Evolutionary conservation across 768 basidiomycete species (phyloP).

Genomic region (Phylloporus sp.): DNA sequence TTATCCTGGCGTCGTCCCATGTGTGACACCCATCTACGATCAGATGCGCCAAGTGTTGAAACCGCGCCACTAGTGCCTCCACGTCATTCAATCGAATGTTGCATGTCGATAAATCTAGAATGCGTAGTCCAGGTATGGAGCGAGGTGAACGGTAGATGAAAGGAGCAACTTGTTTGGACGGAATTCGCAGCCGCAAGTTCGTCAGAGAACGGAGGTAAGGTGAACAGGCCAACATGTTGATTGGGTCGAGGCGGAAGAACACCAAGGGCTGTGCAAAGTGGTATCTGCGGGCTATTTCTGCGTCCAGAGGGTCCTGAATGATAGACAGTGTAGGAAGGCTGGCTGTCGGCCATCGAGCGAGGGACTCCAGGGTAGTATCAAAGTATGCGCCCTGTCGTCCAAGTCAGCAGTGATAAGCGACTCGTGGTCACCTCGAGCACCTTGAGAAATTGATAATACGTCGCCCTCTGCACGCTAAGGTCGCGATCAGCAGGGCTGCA

Average conservation of each 20-base stretch:
- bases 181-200: constrained; percentile 66
- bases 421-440: constrained; percentile 27
- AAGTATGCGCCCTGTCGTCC: constrained; percentile 71
- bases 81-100: constrained; percentile 49
- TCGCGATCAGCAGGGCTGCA: constrained; percentile 1
- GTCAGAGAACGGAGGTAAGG: constrained; percentile 40
- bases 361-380: constrained; percentile 58
- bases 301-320: constrained; percentile 58
- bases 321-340: constrained; percentile 50
- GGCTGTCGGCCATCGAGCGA: constrained; percentile 57
- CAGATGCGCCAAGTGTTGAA: constrained; percentile 54
- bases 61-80: constrained; percentile 47
- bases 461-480: constrained; percentile 61
- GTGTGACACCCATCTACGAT: constrained; percentile 66
- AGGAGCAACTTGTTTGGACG: constrained; percentile 52
- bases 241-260: constrained; percentile 64
- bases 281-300: constrained; percentile 30
- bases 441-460: constrained; percentile 79
- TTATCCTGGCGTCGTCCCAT: constrained; percentile 44
- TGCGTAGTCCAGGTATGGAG: constrained; percentile 42
- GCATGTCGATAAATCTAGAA: constrained; percentile 76
- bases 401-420: constrained; percentile 2
- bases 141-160: constrained; percentile 32
- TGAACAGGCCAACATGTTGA: constrained; percentile 46
- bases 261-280: constrained; percentile 84